Base-by-base conservation (phyloP, 169 alveolate genomes). In the Babesia bovis region DNA sequence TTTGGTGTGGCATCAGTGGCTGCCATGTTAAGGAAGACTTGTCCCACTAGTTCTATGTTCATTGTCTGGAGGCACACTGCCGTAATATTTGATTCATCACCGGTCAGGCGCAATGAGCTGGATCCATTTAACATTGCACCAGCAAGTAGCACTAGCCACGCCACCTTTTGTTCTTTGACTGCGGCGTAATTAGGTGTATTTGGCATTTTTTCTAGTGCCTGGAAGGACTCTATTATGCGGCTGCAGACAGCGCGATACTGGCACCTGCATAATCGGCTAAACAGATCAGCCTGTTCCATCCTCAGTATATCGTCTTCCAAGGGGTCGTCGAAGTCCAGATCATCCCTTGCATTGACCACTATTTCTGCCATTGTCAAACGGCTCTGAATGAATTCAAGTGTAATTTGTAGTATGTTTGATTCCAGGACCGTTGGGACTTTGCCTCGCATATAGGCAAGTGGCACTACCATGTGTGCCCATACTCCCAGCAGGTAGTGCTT, bases 381-480 rank as follows among this genome's bases (percentile, higher is more conserved):
- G 25, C 92, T 86, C 67, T 78, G 73, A 52, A 91, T 82, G 73
- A 89, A 91, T 57, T 91, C 93, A n/a, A 77, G 65, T 7, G 93
- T 87, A 19, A 87, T 84, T 33, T 85, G 88, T 28, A 82, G 63
- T 7, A 93, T 91, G 78, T 88, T 91, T 25, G 71, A 78, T 76
- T 90, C 95, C 57, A 93, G 75, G 33, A 67, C 86, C 12, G 79
- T 41, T 9, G 96, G 96, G 45, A 87, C 95, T 49, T 87, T 85
- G 19, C 91, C 94, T 58, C 90, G 90, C 77, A 83, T 82, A 77
- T 90, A 91, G 28, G 86, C 90, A 38, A 93, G 82, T 35, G 96
- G 96, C 36, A 84, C 81, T n/a, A 92, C 93, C 95, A 94, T 87
- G 77, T 92, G 95, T 30, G 95, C 90, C 98, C 98, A 94, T 57